A percentile compares a stretch with the other conserved stretches of the same genome.
Conservation (phyloP, 1,139 yeast species). For the Geotrichum europaeum region DNA sequence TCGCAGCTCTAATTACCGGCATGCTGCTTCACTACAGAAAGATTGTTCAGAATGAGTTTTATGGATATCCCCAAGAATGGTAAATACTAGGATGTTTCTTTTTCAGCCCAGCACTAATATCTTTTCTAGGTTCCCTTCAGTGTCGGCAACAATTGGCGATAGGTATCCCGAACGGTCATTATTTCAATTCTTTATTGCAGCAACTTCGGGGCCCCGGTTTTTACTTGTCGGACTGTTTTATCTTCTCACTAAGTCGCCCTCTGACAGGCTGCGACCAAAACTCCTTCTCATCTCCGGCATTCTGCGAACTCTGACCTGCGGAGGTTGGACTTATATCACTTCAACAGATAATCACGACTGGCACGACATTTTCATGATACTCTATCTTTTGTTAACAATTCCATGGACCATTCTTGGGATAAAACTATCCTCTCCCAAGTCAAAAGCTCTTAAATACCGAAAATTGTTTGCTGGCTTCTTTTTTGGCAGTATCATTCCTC, state of each 20-base stretch:
- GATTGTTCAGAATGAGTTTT: slow-evolving; percentile 79
- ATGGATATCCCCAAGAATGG: slow-evolving; percentile 96
- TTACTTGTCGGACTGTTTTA: slow-evolving; percentile 60
- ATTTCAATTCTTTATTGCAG: slow-evolving; percentile 67
- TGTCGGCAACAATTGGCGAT: slow-evolving; percentile 94
- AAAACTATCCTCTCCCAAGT: slow-evolving; percentile 45
- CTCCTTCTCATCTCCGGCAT: slow-evolving; percentile 53
- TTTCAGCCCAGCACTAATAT: neutral
- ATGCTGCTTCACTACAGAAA: slow-evolving; percentile 70
- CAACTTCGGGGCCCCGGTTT: slow-evolving; percentile 65
- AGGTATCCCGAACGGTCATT: slow-evolving; percentile 91
- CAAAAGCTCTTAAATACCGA: slow-evolving; percentile 48
- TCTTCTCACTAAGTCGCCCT: slow-evolving; percentile 35
- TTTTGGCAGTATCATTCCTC: slow-evolving; percentile 67
- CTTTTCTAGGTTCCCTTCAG: slow-evolving; percentile 66
- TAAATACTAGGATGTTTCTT: slow-evolving; percentile 2
- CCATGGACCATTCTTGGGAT: slow-evolving; percentile 82
- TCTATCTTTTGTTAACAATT: slow-evolving; percentile 76
- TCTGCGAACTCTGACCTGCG: slow-evolving; percentile 84
- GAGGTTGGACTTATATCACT: slow-evolving; percentile 98
- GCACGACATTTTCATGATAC: slow-evolving; percentile 92
- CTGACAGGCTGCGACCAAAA: slow-evolving; percentile 39
- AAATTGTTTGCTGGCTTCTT: slow-evolving; percentile 52
- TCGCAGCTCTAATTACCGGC: slow-evolving; percentile 69
- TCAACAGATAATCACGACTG: slow-evolving; percentile 95